Evolutionary conservation across 495 filamentous ascomycete species (phyloP).

Genomic region (Aspergillus nanangensis): DNA sequence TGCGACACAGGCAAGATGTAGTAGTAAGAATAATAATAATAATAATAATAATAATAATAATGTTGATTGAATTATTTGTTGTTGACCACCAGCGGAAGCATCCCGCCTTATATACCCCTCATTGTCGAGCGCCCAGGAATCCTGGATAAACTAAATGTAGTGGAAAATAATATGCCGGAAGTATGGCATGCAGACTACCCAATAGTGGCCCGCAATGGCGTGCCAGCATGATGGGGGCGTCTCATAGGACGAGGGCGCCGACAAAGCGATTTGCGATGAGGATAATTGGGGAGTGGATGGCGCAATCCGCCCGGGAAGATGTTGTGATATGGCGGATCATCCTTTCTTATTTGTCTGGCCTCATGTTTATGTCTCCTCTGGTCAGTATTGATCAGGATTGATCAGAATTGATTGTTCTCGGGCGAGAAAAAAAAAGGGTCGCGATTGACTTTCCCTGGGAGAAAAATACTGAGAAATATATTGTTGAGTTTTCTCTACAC

Average conservation of each 20-base stretch:
- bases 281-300: slow-evolving; percentile 18
- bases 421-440: neutral
- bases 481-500: too few species aligned
- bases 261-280: slow-evolving; percentile 2
- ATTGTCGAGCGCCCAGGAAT: too few species aligned
- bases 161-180: too few species aligned
- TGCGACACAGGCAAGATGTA: too few species aligned
- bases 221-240: slow-evolving; percentile 8
- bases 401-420: slow-evolving; percentile 1
- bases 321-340: slow-evolving; percentile 20
- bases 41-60: too few species aligned
- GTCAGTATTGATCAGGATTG: neutral
- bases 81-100: neutral
- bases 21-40: neutral
- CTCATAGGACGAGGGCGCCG: slow-evolving; percentile 7
- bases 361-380: neutral
- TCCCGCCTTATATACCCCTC: neutral
- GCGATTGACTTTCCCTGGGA: too few species aligned
- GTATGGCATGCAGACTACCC: too few species aligned
- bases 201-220: slow-evolving; percentile 20
- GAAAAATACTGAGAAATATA: too few species aligned
- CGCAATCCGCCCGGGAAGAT: slow-evolving; percentile 28
- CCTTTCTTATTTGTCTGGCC: neutral
- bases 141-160: neutral
- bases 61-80: neutral